phyloP scores from a whole-genome alignment of 306 rosid genomes.

The Cicer bijugum region DNA sequence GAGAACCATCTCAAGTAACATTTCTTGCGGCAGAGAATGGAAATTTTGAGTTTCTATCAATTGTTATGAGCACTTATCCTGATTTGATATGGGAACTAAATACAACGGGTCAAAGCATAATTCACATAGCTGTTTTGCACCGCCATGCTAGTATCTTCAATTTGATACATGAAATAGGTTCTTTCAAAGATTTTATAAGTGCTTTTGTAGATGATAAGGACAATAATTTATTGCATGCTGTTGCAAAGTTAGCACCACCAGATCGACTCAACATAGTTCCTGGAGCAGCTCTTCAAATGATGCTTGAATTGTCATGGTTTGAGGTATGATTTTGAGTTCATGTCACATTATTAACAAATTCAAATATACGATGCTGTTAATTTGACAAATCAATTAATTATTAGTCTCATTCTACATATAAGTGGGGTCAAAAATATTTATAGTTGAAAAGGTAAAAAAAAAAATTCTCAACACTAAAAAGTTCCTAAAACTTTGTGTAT shows the following conservation, averaged over 20 bases:
- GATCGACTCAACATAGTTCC: conserved; percentile 45
- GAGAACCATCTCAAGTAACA: conserved; percentile 40
- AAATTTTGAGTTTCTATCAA: conserved; percentile 53
- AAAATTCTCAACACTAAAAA: too few species aligned
- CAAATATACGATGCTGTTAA: too few species aligned
- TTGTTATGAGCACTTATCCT: conserved; percentile 47
- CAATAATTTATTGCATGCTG: conserved; percentile 46
- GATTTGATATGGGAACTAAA: conserved; percentile 52
- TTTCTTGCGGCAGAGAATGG: conserved; percentile 50
- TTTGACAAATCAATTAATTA: too few species aligned
- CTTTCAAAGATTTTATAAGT: conserved; percentile 42
- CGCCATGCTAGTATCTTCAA: conserved; percentile 56
- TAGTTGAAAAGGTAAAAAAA: too few species aligned
- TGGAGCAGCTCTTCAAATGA: conserved; percentile 59
- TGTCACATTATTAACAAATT: too few species aligned
- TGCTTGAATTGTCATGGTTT: conserved; percentile 53
- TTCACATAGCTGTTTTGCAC: conserved; percentile 48
- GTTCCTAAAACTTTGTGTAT: too few species aligned
- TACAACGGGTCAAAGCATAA: conserved; percentile 35
- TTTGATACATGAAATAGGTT: conserved; percentile 48
- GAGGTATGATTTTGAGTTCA: conserved; percentile 39
- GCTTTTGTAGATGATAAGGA: neutral
- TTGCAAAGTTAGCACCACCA: conserved; percentile 45
- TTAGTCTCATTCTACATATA: too few species aligned
- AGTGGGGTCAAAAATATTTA: too few species aligned